phyloP scores from a whole-genome alignment of 805 yeast species.

The Lipomyces kockii region DNA sequence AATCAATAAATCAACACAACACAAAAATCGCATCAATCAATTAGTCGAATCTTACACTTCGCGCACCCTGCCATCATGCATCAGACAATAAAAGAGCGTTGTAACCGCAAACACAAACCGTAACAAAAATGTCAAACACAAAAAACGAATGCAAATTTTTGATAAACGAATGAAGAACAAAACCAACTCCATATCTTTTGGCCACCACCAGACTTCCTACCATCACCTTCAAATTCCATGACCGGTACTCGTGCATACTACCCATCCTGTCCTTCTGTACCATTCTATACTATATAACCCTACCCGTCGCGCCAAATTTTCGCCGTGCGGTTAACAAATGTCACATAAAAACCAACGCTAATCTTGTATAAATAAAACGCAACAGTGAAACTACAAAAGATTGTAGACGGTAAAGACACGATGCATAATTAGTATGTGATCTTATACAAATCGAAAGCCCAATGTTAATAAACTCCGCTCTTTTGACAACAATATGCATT shows the following conservation, averaged over 20 bases:
- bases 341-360: neutral
- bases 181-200: constrained; percentile 5
- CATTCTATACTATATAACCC: neutral
- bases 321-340: constrained; percentile 6
- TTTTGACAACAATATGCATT: constrained; percentile 2
- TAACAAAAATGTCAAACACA: neutral
- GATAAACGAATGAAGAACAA: neutral
- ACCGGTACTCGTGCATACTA: neutral
- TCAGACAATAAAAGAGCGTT: too few species aligned
- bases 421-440: neutral
- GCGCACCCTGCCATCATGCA: too few species aligned
- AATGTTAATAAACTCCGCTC: neutral
- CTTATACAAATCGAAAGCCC: neutral
- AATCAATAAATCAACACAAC: too few species aligned
- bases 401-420: neutral
- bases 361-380: neutral
- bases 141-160: neutral
- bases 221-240: neutral
- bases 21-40: too few species aligned
- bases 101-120: neutral
- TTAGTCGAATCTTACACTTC: too few species aligned
- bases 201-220: constrained; percentile 8
- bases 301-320: neutral
- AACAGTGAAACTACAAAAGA: neutral
- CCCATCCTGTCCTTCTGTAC: neutral